A percentile compares a stretch with the other conserved stretches of the same genome.
phyloP scores from a whole-genome alignment of 148 eudicot genomes.

The Fagopyrum esculentum region DNA sequence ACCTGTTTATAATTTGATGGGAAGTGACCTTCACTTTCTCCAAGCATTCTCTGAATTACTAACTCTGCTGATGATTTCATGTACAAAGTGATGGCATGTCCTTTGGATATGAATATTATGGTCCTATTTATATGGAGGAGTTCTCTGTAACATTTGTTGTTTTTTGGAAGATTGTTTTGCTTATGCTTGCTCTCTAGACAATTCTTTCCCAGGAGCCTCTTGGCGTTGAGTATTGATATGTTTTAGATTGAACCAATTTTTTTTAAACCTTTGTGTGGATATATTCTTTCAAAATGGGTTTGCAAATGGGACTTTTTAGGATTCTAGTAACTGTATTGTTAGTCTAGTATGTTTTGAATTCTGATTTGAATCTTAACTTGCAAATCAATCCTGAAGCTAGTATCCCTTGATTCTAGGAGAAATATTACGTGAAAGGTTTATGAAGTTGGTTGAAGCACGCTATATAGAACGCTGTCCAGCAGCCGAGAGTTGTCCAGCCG shows the following conservation, averaged over 20 bases:
- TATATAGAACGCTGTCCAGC: constrained; percentile 70
- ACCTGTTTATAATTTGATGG: too few relatives aligned
- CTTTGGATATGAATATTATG: too few relatives aligned
- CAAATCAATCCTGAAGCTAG: background rate
- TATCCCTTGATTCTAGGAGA: constrained; percentile 11
- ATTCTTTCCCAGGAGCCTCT: background rate
- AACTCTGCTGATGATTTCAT: too few relatives aligned
- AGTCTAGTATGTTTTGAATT: background rate
- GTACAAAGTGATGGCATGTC: too few relatives aligned
- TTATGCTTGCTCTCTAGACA: background rate
- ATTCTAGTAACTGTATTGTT: background rate
- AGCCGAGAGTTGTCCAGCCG: background rate
- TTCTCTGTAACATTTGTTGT: too few relatives aligned
- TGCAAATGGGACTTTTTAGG: background rate
- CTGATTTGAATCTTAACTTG: background rate
- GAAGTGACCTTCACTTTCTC: too few relatives aligned
- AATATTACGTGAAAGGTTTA: constrained; percentile 40
- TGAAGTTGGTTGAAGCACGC: constrained; percentile 45
- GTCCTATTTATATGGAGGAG: too few relatives aligned
- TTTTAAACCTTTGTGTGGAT: background rate
- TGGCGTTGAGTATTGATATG: background rate
- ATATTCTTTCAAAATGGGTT: background rate
- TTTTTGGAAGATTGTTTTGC: background rate
- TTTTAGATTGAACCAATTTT: background rate
- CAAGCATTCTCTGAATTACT: too few relatives aligned